Base-by-base conservation (phyloP, 306 rosid species). In the Erythrophleum fordii region DNA sequence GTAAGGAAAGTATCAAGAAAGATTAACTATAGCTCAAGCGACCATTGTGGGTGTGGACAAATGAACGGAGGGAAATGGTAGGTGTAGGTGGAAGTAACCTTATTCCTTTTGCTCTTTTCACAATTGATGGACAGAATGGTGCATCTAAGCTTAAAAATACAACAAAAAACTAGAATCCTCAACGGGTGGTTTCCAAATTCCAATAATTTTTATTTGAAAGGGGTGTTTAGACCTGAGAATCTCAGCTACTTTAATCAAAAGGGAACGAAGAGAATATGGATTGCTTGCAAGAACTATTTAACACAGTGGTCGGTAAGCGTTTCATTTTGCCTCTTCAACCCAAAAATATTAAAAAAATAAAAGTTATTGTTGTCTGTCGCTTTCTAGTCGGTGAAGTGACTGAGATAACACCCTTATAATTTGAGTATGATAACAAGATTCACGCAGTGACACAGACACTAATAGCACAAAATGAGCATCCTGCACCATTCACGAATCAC, bases 61-160 rank as follows among this genome's bases (percentile, higher is more conserved):
- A 61, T 69, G n/a, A 80, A 70, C 66, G 81, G 81, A 77, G 85
- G 67, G 39, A 68, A 66, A 86, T 51, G 87, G 81, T 62, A 29
- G 83, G 86, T n/a, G 78, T 10, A 48, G 62, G 75, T 72, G 82
- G 35, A 13, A 45, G 80, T 69, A 18, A 67, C 79, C 55, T 37
- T 77, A 76, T 77, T 85, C 79, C 83, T 56, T 79, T 77, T 42
- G 37, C 85, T 61, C 83, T 70, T 82, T 84, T 78, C 49, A 23
- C 42, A 75, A 73, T 78, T 80, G 90, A 83, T 85, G 83, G 88
- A 76, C 83, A 81, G 72, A 85, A 86, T 78, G 83, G 88, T 83
- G 82, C 81, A 76, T 80, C 85, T 77, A 72, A 67, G 81, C 75
- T 83, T 82, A 45, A 67, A 80, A 34, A 17, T 3, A 34, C 8